A percentile compares a stretch with the other conserved stretches of the same genome.
phyloP scores from a whole-genome alignment of 1,284 basidiomycete species.

The Fomitopsis betulina region DNA sequence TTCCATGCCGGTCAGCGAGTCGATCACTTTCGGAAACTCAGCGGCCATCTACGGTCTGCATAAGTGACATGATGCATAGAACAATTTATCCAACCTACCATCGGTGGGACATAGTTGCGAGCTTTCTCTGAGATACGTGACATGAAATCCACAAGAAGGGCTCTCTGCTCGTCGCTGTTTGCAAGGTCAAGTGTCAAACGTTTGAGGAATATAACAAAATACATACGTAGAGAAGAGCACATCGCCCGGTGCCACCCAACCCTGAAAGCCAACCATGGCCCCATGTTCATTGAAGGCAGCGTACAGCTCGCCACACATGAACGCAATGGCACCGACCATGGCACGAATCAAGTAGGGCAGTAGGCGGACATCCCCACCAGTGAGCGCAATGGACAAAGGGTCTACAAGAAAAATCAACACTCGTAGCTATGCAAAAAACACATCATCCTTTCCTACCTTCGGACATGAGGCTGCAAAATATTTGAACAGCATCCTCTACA shows the following conservation, averaged over 20 bases:
- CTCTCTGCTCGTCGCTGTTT: slow-evolving; percentile 11
- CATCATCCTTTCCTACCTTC: background rate
- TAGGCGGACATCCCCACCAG: background rate
- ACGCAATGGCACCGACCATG: slow-evolving; percentile 1
- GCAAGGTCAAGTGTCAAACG: background rate
- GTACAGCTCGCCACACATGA: slow-evolving; percentile 10
- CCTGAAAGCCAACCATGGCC: slow-evolving; percentile 8
- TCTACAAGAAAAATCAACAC: background rate
- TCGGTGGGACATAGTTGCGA: slow-evolving; percentile 8
- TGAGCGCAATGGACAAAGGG: background rate
- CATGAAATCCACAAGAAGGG: background rate
- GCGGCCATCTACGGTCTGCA: background rate
- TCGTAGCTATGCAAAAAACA: background rate
- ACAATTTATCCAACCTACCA: background rate
- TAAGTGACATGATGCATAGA: background rate
- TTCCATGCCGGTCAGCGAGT: slow-evolving; percentile 1
- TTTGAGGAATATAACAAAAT: background rate
- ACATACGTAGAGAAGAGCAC: slow-evolving; percentile 5
- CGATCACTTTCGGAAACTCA: slow-evolving; percentile 8
- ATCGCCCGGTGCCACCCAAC: slow-evolving; percentile 5
- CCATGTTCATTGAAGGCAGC: slow-evolving; percentile 8
- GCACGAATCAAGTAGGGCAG: background rate
- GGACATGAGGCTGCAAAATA: background rate
- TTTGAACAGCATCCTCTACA: background rate
- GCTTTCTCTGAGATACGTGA: slow-evolving; percentile 11